These are phyloP conservation scores for Chamaecrista fasciculata DNA, from an alignment of 306 rosid species.

Conservation along the genomic window DNA sequence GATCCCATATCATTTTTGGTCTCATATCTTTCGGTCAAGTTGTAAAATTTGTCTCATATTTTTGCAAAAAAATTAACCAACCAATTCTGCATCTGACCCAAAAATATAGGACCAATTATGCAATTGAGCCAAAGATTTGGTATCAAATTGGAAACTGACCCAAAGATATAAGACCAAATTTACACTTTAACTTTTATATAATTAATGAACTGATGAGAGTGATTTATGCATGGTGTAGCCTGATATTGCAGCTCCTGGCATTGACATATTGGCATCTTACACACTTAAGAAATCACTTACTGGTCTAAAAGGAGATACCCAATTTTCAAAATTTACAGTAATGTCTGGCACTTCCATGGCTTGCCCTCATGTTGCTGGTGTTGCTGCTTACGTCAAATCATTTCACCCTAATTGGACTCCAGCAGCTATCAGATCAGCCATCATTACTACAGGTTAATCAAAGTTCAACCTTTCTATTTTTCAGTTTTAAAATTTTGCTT, in stretches of 20 bases:
- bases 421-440: slow-evolving; percentile 75
- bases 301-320: slow-evolving; percentile 69
- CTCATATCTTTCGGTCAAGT: too few species aligned
- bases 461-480: neutral
- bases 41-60: too few species aligned
- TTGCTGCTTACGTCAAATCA: slow-evolving; percentile 82
- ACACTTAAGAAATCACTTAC: slow-evolving; percentile 66
- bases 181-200: too few species aligned
- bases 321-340: slow-evolving; percentile 69
- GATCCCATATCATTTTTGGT: too few species aligned
- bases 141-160: too few species aligned
- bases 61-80: too few species aligned
- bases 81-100: too few species aligned
- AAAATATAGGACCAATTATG: too few species aligned
- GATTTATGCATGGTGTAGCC: slow-evolving; percentile 49
- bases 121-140: too few species aligned
- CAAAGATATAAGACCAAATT: too few species aligned
- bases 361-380: slow-evolving; percentile 91
- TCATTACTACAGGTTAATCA: slow-evolving; percentile 69
- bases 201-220: too few species aligned
- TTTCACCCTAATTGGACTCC: slow-evolving; percentile 84
- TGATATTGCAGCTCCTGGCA: slow-evolving; percentile 85
- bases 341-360: slow-evolving; percentile 98
- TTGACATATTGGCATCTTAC: slow-evolving; percentile 74
- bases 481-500: neutral